Percentiles rank a stretch among this genome's conserved stretches.
Evolutionary conservation across 2,329 filamentous ascomycete genomes (phyloP).

Genomic region (Fusarium scirpi): DNA sequence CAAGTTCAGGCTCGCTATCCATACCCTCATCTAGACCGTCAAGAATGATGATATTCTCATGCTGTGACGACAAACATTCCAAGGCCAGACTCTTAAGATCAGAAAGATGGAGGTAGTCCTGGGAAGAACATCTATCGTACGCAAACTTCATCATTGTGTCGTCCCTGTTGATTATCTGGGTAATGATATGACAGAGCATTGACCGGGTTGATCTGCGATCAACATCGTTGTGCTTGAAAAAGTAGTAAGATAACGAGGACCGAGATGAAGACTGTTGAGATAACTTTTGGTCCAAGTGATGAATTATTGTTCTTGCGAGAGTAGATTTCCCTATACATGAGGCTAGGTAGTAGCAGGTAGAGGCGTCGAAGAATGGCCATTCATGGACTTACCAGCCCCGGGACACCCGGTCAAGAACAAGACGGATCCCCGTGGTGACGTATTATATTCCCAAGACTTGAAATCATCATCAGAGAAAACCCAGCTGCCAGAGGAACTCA

Average conservation of each 20-base stretch:
- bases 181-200: rapidly evolving
- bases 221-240: background rate
- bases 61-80: rapidly evolving
- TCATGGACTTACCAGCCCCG: rapidly evolving
- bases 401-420: background rate
- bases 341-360: background rate
- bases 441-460: too few species aligned
- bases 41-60: rapidly evolving
- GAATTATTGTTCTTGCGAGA: background rate
- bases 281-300: rapidly evolving
- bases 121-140: rapidly evolving
- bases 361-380: too few species aligned
- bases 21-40: background rate
- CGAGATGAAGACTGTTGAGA: rapidly evolving
- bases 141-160: rapidly evolving
- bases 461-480: too few species aligned
- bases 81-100: rapidly evolving
- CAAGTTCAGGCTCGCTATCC: rapidly evolving
- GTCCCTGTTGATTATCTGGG: rapidly evolving
- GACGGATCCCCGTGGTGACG: rapidly evolving
- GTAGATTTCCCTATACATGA: background rate
- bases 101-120: rapidly evolving
- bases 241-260: background rate
- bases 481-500: background rate
- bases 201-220: rapidly evolving